Evolutionary conservation across 2,329 filamentous ascomycete genomes (phyloP).

Genomic region (Thielaviopsis cerberus): DNA sequence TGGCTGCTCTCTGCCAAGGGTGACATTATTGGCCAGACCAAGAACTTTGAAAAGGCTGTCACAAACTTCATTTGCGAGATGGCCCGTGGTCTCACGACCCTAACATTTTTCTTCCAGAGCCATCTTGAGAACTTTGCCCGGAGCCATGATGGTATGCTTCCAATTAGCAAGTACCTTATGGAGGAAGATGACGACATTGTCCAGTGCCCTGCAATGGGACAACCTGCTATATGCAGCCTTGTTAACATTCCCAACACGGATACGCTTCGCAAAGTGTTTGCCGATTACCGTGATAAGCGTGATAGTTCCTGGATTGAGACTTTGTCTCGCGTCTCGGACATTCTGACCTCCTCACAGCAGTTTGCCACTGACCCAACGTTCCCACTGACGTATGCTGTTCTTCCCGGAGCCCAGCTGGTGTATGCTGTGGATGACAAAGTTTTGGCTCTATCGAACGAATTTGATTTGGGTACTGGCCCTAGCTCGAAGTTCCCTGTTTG

Average conservation of each 20-base stretch:
- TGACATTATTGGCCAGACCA: slow-evolving; percentile 2
- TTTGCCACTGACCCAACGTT: slow-evolving; percentile 6
- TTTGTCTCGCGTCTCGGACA: slow-evolving; percentile 6
- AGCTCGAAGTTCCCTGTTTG: slow-evolving; percentile 8
- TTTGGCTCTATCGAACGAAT: slow-evolving; percentile 6
- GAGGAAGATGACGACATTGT: slow-evolving; percentile 12
- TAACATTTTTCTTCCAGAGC: slow-evolving; percentile 8
- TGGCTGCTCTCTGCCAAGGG: slow-evolving; percentile 12
- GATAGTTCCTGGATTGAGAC: slow-evolving; percentile 8
- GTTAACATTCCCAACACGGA: background rate
- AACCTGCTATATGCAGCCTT: slow-evolving; percentile 1
- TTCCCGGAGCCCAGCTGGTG: slow-evolving; percentile 2
- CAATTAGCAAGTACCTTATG: slow-evolving; percentile 10
- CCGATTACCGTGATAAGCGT: background rate
- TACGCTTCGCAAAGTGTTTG: background rate
- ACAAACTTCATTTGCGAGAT: slow-evolving; percentile 9
- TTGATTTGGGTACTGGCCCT: slow-evolving; percentile 2
- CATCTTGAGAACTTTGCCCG: slow-evolving; percentile 7
- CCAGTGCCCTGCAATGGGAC: slow-evolving; percentile 6
- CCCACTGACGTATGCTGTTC: slow-evolving; percentile 9
- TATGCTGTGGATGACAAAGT: slow-evolving; percentile 10
- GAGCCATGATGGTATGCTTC: background rate
- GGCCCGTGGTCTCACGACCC: slow-evolving; percentile 9
- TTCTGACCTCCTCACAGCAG: slow-evolving; percentile 7
- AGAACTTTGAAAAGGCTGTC: background rate